These are phyloP conservation scores for Staphylotrichum longicolle DNA, from an alignment of 495 filamentous ascomycete genomes.

Conservation along the genomic window DNA sequence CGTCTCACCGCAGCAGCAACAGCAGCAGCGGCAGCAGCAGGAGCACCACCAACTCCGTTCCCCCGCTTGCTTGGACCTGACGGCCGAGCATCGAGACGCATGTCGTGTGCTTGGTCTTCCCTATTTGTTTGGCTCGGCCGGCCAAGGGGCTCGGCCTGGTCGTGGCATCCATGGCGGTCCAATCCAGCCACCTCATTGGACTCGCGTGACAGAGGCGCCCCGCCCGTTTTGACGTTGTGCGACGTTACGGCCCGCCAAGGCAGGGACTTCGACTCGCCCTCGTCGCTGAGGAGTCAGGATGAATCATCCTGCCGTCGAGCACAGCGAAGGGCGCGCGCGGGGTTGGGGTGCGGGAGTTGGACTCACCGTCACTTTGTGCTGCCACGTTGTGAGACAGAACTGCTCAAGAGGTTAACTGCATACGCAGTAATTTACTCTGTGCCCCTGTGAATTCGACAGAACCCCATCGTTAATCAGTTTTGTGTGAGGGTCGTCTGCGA, in stretches of 20 bases:
- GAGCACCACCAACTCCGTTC: no score
- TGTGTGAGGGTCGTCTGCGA: no score
- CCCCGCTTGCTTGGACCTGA: not conserved
- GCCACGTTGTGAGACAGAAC: no score
- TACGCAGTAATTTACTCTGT: no score
- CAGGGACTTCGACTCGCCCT: not conserved
- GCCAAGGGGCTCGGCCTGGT: constrained; percentile 9
- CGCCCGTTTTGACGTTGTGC: constrained; percentile 4
- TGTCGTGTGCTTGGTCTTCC: not conserved
- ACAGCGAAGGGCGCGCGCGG: no score
- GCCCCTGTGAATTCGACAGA: no score
- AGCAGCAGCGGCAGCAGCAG: not conserved
- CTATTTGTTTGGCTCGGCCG: not conserved
- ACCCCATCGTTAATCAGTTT: no score
- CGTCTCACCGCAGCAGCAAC: not conserved
- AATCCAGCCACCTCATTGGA: not conserved
- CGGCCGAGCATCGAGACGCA: not conserved
- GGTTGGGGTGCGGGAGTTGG: no score
- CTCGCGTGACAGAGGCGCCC: not conserved
- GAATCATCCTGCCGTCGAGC: not conserved
- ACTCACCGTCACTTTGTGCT: not conserved
- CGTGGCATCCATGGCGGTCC: not conserved
- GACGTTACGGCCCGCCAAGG: not conserved
- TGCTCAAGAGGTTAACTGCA: no score
- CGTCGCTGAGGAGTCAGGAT: not conserved